Base-by-base conservation (phyloP, 1,284 basidiomycete genomes). In the Baeospora myosura region DNA sequence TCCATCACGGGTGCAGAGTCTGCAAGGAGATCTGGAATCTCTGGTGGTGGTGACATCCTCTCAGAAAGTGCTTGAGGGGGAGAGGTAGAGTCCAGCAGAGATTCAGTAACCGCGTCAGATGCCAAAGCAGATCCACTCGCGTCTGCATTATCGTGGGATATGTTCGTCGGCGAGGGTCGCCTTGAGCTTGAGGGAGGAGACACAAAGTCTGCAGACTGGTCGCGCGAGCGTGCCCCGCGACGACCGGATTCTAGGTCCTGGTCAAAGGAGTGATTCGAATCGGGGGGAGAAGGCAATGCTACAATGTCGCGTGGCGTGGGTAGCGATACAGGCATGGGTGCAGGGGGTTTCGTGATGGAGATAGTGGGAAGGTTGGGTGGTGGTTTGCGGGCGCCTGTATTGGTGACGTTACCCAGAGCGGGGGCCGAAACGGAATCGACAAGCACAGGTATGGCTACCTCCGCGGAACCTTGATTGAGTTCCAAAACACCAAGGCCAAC, bases 301-400 rank as follows among this genome's bases (percentile, higher is more conserved):
- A 66, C 59, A 41, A 86, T 76, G 50, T 84, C 80, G 26, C 66
- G 69, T 14, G 69, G 64, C 18, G 76, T 81, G 2, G 83, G 84
- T 14, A 87, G 63, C 38, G 68, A 68, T 6, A 87, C 70, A 30
- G 83, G 81, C 37, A 69, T 56, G 14, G 84, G 84, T 0, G 71
- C 73, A 2, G 81, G 81, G n/a, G 78, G 69, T 61, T 77, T 84
- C 23, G 80, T 79, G 47, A 83, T 62, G 20, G 77, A 74, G 45
- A 82, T 77, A 7, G 64, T 71, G 18, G 81, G 79, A 41, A 75
- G 49, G 44, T 51, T 41, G n/a, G 48, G 43, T 46, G 44, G 49
- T 39, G 43, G 34, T 1, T 28, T 26, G 12, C 22, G 21, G 22
- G 61, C 58, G 10, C 62, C 10, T 12, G n/a, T 20, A 34, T 12